These are phyloP conservation scores for Platanus orientalis DNA, from an alignment of 164 flowering plant species.

Conservation along the genomic window DNA sequence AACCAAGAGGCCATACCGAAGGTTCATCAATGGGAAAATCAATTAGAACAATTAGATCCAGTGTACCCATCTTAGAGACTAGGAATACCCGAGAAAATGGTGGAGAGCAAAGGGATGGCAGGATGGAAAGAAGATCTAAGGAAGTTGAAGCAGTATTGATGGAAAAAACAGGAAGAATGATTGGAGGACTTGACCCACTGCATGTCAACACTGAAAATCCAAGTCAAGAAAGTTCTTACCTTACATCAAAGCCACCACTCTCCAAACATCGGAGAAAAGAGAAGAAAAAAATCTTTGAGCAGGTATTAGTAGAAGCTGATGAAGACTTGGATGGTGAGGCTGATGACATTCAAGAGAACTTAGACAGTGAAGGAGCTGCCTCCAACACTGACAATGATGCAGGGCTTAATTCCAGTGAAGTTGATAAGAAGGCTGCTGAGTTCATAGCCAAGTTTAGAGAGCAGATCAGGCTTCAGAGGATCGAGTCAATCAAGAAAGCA, in stretches of 20 bases:
- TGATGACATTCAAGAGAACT: slow-evolving; percentile 16
- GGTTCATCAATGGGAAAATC: slow-evolving; percentile 40
- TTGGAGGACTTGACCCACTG: slow-evolving; percentile 1
- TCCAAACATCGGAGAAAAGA: slow-evolving; percentile 16
- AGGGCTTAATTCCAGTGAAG: slow-evolving; percentile 28
- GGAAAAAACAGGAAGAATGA: slow-evolving; percentile 11
- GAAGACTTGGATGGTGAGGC: slow-evolving; percentile 22
- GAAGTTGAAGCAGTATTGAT: slow-evolving; percentile 14
- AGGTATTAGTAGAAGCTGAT: slow-evolving; percentile 23
- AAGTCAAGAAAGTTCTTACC: slow-evolving; percentile 7
- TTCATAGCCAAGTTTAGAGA: slow-evolving; percentile 58
- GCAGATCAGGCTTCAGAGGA: slow-evolving; percentile 54
- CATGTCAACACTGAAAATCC: slow-evolving; percentile 6
- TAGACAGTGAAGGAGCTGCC: slow-evolving; percentile 17
- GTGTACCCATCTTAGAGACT: slow-evolving; percentile 6
- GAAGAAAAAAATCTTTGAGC: slow-evolving; percentile 17
- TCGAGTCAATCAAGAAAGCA: slow-evolving; percentile 29
- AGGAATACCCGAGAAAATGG: slow-evolving; percentile 7
- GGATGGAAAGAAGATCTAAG: slow-evolving; percentile 9
- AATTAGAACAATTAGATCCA: slow-evolving; percentile 46
- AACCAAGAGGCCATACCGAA: slow-evolving; percentile 15
- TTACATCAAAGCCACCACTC: slow-evolving; percentile 10
- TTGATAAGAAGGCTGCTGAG: slow-evolving; percentile 61
- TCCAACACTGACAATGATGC: slow-evolving; percentile 14
- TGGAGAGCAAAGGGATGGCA: slow-evolving; percentile 14